Conservation (phyloP, 176 grass and related monocot genomes). For the Zizania latifolia region DNA sequence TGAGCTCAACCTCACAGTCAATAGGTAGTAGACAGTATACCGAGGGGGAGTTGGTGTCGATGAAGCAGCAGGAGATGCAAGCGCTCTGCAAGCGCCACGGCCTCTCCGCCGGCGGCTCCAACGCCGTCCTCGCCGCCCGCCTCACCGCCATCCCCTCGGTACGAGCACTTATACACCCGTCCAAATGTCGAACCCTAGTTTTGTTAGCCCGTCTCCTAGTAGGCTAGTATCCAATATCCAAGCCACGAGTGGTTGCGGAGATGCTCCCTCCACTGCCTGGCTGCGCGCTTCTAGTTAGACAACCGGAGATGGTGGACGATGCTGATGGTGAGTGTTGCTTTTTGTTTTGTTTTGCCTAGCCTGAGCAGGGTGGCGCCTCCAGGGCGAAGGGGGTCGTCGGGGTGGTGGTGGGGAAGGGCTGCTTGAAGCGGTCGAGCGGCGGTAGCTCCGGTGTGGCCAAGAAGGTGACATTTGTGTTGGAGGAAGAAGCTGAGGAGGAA, state of each 20-base stretch:
- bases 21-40: no score
- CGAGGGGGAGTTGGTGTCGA: constrained; percentile 35
- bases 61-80: constrained; percentile 45
- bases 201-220: not conserved
- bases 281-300: no score
- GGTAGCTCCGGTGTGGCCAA: constrained; percentile 4
- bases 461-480: constrained; percentile 37
- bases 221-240: no score
- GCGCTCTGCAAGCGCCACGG: constrained; percentile 55
- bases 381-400: not conserved
- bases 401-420: constrained; percentile 39
- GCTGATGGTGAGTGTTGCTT: not conserved
- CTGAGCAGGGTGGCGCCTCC: not conserved
- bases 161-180: not conserved
- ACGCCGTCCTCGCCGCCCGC: constrained; percentile 26
- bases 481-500: not conserved
- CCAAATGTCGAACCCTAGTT: not conserved
- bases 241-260: not conserved
- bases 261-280: not conserved
- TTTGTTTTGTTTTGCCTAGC: constrained; percentile 14
- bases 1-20: no score
- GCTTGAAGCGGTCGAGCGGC: constrained; percentile 29
- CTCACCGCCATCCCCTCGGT: constrained; percentile 35
- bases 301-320: not conserved
- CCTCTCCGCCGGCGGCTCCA: constrained; percentile 36